Evolutionary conservation across 805 yeast genomes (phyloP).

Genomic region (Sungouiella blattae): DNA sequence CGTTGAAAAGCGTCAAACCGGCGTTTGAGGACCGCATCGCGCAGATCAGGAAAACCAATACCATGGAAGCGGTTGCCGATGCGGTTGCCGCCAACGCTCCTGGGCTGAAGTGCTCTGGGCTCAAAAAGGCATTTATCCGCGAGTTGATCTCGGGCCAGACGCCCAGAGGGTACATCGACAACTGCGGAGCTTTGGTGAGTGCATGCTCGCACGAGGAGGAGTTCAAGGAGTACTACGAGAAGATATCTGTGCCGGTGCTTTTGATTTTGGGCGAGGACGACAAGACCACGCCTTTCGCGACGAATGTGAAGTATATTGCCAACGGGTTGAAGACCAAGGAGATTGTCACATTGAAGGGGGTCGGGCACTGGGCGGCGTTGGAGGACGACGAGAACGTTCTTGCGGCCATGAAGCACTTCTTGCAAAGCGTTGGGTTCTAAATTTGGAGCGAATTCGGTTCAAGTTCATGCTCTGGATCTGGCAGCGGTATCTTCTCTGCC

Average conservation of each 20-base stretch:
- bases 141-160: constrained; percentile 9
- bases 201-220: constrained; percentile 5
- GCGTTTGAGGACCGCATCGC: neutral
- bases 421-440: neutral
- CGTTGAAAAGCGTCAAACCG: neutral
- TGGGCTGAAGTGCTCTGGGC: constrained; percentile 3
- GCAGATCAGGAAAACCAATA: neutral
- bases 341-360: constrained; percentile 2
- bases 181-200: constrained; percentile 10
- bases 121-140: constrained; percentile 9
- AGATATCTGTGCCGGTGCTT: constrained; percentile 5
- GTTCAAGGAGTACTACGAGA: constrained; percentile 2
- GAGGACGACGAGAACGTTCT: constrained; percentile 5
- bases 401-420: neutral
- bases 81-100: constrained; percentile 4
- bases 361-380: constrained; percentile 12
- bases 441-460: neutral
- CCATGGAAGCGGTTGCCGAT: neutral
- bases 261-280: constrained; percentile 12
- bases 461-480: too few species aligned
- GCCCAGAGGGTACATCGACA: constrained; percentile 11
- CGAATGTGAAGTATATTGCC: constrained; percentile 6
- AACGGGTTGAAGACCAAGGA: constrained; percentile 1
- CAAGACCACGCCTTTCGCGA: constrained; percentile 7
- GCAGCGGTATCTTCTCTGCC: too few species aligned